A percentile compares a stretch with the other conserved stretches of the same genome.
phyloP scores from a whole-genome alignment of 140 eudicot species.

The Cichorium intybus region DNA sequence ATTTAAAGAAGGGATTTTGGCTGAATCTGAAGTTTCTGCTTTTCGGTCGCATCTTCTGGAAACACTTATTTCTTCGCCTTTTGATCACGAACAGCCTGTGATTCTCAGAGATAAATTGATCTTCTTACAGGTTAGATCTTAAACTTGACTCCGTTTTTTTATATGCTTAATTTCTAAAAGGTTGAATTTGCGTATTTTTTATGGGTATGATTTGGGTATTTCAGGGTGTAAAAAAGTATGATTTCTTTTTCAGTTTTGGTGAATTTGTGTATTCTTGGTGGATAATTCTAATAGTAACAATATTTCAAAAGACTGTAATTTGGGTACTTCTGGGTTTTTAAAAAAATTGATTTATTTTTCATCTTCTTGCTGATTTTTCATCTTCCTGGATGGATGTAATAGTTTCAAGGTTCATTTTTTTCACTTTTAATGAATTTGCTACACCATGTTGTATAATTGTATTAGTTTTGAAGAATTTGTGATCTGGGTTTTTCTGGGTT shows the following conservation, averaged over 20 bases:
- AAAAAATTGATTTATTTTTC: background rate
- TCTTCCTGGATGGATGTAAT: background rate
- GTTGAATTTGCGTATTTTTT: background rate
- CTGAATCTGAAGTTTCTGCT: conserved; percentile 64
- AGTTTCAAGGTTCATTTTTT: background rate
- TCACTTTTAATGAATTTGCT: background rate
- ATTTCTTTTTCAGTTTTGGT: no score
- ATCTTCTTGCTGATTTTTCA: background rate
- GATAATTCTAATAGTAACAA: background rate
- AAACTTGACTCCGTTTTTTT: background rate
- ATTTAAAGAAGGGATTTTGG: conserved; percentile 79
- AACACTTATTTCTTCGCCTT: conserved; percentile 59
- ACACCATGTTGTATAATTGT: background rate
- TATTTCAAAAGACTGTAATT: background rate
- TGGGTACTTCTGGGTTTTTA: background rate
- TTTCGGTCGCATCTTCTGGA: conserved; percentile 76
- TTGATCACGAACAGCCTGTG: conserved; percentile 56
- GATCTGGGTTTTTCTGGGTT: background rate
- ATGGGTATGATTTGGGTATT: background rate
- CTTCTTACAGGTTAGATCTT: conserved; percentile 76
- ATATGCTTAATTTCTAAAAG: background rate
- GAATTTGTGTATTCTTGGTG: background rate
- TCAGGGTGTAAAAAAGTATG: background rate
- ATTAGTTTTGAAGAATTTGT: background rate
- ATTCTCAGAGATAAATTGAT: conserved; percentile 81